Evolutionary conservation across 169 alveolate genomes (phyloP), one percentile per base, ranked within the genome.

Genomic region (Eimeria sp.): DNA sequence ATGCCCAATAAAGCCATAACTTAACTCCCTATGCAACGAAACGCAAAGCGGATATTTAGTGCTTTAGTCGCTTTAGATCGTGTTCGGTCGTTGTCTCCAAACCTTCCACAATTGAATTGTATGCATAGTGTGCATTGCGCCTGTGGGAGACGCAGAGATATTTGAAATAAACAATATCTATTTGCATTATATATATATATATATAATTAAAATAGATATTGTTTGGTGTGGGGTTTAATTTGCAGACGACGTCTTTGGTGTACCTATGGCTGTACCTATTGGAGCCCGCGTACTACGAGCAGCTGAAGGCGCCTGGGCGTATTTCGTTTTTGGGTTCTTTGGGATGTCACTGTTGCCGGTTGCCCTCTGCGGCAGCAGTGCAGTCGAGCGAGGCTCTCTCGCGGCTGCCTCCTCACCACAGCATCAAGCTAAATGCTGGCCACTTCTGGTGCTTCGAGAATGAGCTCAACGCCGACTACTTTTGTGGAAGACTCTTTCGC

Each of bases 391-490:
- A 72, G 83, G 83, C 57, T n/a, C 40, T 72, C 1, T 1, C 40
- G 13, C 57, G 63, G 18, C 58, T 45, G 63, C 14, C 63, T 34
- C 47, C 88, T 4, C 14, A 34, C 27, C 63, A 43, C 63, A 45
- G 9, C 45, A 45, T 78, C 45, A 78, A 51, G 43, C 45, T 78
- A 9, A 78, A 49, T 16, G 67, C 65, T 2, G 88, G 88, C 67
- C 88, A 78, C 67, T 78, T 47, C 40, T 78, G 88, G 88, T 78
- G 88, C 47, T 78, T 78, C n/a, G 88, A 47, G 88, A 78, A 78
- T 13, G 45, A 78, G 47, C 65, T 45, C 67, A 43, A 45, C 40
- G 88, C 88, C 6, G 88, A 78, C 6, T 78, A 47, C 88, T 49
- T 47, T 49, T 78, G 88, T 16, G 88, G 65, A 11, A 22, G 47